Evolutionary conservation across 2,329 filamentous ascomycete genomes (phyloP).

Genomic region (Zymoseptoria brevis): DNA sequence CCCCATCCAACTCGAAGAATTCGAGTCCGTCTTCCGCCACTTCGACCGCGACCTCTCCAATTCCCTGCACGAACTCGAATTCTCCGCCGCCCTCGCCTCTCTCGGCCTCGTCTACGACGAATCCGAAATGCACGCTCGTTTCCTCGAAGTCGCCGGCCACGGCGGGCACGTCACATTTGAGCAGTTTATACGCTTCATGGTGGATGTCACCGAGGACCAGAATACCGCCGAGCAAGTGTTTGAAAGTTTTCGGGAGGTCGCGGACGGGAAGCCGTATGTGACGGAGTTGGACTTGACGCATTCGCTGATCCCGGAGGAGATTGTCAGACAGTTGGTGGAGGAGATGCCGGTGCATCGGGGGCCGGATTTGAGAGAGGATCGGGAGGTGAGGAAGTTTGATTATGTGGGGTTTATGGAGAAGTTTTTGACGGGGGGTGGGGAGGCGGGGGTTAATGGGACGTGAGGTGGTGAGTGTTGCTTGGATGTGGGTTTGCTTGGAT

Average conservation of each 20-base stretch:
- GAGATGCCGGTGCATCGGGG: conserved; percentile 80
- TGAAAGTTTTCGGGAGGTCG: conserved; percentile 94
- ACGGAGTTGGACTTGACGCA: conserved; percentile 95
- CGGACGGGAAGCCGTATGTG: conserved; percentile 96
- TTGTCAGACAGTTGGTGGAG: conserved; percentile 84
- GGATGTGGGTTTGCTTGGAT: not conserved
- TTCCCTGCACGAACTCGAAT: conserved; percentile 84
- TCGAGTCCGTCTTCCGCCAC: conserved; percentile 95
- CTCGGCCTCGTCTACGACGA: conserved; percentile 94
- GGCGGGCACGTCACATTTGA: conserved; percentile 81
- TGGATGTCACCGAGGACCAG: conserved; percentile 96
- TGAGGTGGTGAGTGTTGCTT: not conserved
- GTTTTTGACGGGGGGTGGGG: conserved; percentile 29
- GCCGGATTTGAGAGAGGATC: conserved; percentile 77
- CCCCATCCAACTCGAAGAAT: conserved; percentile 95
- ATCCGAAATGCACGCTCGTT: conserved; percentile 95
- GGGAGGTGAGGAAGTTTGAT: conserved; percentile 80
- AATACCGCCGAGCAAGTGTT: conserved; percentile 98
- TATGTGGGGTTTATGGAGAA: conserved; percentile 97
- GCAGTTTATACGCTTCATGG: conserved; percentile 99
- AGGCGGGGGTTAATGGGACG: not conserved
- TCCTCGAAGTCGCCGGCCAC: conserved; percentile 66
- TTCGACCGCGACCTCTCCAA: conserved; percentile 93
- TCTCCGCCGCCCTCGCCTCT: conserved; percentile 90
- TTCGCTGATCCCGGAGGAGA: conserved; percentile 89